These are phyloP conservation scores for Podospora pseudopauciseta DNA, from an alignment of 495 filamentous ascomycete genomes.

Conservation along the genomic window DNA sequence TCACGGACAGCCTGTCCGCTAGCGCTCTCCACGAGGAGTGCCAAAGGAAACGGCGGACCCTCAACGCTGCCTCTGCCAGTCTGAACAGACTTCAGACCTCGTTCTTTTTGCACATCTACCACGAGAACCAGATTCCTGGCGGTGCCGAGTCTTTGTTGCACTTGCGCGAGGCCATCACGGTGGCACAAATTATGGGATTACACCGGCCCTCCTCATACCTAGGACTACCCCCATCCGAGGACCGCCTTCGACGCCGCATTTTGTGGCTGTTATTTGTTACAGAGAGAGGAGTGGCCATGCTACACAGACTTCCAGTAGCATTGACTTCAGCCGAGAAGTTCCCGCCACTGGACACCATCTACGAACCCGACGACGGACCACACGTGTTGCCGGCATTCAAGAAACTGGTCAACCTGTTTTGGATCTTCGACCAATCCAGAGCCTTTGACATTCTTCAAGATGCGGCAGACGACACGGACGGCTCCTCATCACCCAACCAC, in stretches of 20 bases:
- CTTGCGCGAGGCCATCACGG: slow-evolving; percentile 44
- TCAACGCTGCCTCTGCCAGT: slow-evolving; percentile 24
- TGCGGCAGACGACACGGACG: slow-evolving; percentile 22
- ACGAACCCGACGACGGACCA: slow-evolving; percentile 31
- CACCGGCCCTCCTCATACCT: slow-evolving; percentile 40
- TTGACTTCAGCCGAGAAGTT: slow-evolving; percentile 36
- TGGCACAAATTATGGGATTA: slow-evolving; percentile 45
- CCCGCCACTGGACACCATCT: slow-evolving; percentile 25
- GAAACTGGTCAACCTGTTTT: slow-evolving; percentile 43
- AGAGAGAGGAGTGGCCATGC: slow-evolving; percentile 45
- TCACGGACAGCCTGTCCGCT: slow-evolving; percentile 27
- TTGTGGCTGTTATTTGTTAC: slow-evolving; percentile 47
- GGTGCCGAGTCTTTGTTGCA: slow-evolving; percentile 40
- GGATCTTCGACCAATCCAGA: slow-evolving; percentile 38
- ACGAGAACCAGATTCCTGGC: slow-evolving; percentile 42
- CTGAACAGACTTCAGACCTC: slow-evolving; percentile 35
- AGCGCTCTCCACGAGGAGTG: slow-evolving; percentile 28
- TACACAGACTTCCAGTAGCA: slow-evolving; percentile 43
- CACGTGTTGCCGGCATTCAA: slow-evolving; percentile 41
- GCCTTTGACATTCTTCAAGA: slow-evolving; percentile 43
- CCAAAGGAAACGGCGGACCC: slow-evolving; percentile 13
- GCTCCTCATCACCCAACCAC: slow-evolving; percentile 19
- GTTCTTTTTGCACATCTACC: slow-evolving; percentile 48
- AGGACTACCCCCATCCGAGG: slow-evolving; percentile 25
- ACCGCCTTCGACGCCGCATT: slow-evolving; percentile 41